Percentiles rank a stretch among this genome's conserved stretches.
phyloP scores from a whole-genome alignment of 2,329 filamentous ascomycete species.

The Ophiostoma piceae region DNA sequence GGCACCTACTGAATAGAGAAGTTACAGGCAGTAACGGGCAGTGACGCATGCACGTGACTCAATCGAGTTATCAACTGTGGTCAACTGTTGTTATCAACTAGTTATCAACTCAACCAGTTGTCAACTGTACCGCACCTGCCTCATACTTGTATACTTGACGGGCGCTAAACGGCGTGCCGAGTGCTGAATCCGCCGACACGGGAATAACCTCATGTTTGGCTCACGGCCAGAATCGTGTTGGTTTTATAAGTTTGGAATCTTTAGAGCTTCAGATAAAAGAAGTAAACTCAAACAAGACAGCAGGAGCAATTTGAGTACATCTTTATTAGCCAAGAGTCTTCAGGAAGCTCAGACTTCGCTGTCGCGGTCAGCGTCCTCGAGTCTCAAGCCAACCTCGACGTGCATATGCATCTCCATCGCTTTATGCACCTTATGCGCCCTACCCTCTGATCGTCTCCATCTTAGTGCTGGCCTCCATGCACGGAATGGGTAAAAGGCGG shows the following conservation, averaged over 20 bases:
- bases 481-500: conserved; percentile 20
- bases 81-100: not conserved
- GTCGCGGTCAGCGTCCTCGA: not conserved
- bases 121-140: not conserved
- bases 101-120: not conserved
- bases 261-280: not conserved
- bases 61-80: not conserved
- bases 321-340: too few relatives aligned
- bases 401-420: not conserved
- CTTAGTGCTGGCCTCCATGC: not conserved
- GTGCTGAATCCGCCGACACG: not conserved
- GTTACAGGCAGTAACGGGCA: too few relatives aligned
- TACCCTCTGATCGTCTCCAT: not conserved
- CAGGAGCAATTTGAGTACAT: too few relatives aligned
- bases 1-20: not conserved
- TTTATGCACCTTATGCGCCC: not conserved
- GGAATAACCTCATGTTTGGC: not conserved
- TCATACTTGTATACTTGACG: not conserved
- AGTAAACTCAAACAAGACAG: too few relatives aligned
- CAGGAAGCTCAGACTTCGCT: too few relatives aligned
- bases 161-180: not conserved
- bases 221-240: not conserved
- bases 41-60: not conserved
- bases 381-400: not conserved
- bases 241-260: not conserved